phyloP scores from a whole-genome alignment of 345 rosid genomes.

The Citrus sinensis region DNA sequence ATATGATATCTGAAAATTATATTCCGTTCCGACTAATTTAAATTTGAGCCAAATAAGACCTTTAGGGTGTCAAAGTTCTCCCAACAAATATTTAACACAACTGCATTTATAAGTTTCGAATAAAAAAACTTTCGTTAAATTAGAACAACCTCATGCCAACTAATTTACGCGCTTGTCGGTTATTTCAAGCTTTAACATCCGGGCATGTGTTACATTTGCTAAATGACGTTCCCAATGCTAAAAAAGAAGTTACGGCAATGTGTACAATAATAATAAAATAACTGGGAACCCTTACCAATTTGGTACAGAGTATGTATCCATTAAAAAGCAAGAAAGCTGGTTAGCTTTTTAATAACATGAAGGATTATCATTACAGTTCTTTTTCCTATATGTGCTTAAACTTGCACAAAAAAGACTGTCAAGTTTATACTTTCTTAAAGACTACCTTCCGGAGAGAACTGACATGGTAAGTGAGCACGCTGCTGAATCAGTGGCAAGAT shows the following conservation, averaged over 20 bases:
- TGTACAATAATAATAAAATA: no score
- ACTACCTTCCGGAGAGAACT: slow-evolving; percentile 59
- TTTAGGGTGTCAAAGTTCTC: accelerated
- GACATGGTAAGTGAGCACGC: slow-evolving; percentile 48
- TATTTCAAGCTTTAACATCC: no score
- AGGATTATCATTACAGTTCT: neutral
- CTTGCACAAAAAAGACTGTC: neutral
- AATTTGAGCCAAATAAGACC: accelerated
- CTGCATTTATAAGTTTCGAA: accelerated
- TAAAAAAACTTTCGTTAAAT: accelerated
- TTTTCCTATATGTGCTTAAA: neutral
- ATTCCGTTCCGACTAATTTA: no score
- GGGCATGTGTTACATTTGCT: no score
- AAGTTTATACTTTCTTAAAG: no score
- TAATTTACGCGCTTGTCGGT: no score
- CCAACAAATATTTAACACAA: no score
- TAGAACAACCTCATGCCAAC: accelerated
- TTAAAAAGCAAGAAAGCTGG: neutral
- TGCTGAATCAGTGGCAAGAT: slow-evolving; percentile 19
- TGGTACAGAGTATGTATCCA: neutral
- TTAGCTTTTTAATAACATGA: neutral
- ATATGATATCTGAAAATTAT: no score
- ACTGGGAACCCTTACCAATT: neutral
- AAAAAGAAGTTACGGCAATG: no score
- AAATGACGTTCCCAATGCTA: no score